These are phyloP conservation scores for Trichoderma gracile DNA, from an alignment of 2,329 filamentous ascomycete genomes.

Conservation along the genomic window DNA sequence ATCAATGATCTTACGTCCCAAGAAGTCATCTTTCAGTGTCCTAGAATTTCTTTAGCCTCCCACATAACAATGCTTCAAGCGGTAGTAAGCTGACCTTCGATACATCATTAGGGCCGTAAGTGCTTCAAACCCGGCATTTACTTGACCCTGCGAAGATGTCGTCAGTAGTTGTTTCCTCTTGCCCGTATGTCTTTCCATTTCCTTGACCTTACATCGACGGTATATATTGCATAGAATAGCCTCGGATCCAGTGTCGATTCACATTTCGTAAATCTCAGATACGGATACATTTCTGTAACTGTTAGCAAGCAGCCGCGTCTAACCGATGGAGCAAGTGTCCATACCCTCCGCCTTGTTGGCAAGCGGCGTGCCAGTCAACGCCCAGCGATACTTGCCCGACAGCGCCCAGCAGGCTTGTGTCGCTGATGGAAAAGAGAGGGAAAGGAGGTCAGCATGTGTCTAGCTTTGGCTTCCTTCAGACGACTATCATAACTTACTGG, in stretches of 20 bases:
- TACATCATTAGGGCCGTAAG: slow-evolving; percentile 34
- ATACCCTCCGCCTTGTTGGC: slow-evolving; percentile 38
- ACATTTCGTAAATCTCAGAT: slow-evolving; percentile 38
- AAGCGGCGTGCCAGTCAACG: slow-evolving; percentile 41
- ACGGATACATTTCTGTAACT: slow-evolving; percentile 40
- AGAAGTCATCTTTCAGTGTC: slow-evolving; percentile 34
- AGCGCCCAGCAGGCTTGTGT: slow-evolving; percentile 33
- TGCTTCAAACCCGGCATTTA: slow-evolving; percentile 29
- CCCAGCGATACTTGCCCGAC: slow-evolving; percentile 38
- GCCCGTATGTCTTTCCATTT: no score
- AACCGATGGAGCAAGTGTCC: neutral
- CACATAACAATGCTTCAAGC: neutral
- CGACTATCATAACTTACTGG: slow-evolving; percentile 32
- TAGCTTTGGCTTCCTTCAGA: no score
- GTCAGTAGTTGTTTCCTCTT: neutral
- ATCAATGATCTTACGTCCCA: slow-evolving; percentile 33
- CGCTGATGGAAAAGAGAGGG: slow-evolving; percentile 16
- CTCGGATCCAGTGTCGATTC: slow-evolving; percentile 2
- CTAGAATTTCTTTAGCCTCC: slow-evolving; percentile 25
- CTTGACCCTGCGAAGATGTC: slow-evolving; percentile 21
- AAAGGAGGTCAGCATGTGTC: neutral
- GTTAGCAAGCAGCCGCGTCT: slow-evolving; percentile 27
- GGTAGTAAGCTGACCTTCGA: slow-evolving; percentile 31
- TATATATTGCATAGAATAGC: slow-evolving; percentile 29
- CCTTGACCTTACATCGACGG: slow-evolving; percentile 26